phyloP scores from a whole-genome alignment of 2,329 filamentous ascomycete species.

The Penicillium sp. region DNA sequence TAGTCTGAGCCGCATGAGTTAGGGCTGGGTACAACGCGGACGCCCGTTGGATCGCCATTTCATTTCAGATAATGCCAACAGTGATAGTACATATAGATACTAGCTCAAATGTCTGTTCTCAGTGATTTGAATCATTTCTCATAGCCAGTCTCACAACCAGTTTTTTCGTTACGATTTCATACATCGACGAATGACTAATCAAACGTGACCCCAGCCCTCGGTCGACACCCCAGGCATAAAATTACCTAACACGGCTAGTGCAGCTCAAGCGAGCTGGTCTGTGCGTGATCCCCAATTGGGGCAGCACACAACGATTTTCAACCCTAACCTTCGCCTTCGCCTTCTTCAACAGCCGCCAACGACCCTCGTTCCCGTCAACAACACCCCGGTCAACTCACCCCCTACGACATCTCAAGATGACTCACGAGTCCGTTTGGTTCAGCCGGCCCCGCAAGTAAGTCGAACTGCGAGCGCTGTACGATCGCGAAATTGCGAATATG shows the following conservation, averaged over 20 bases:
- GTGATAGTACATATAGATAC: too few species aligned
- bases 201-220: neutral
- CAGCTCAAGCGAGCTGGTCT: slow-evolving; percentile 37
- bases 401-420: slow-evolving; percentile 65
- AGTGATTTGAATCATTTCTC: too few species aligned
- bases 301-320: slow-evolving; percentile 42
- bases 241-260: slow-evolving; percentile 30
- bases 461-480: slow-evolving; percentile 15
- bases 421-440: slow-evolving; percentile 98
- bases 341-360: slow-evolving; percentile 41
- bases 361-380: slow-evolving; percentile 39
- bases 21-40: too few species aligned
- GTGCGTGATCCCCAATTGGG: slow-evolving; percentile 31
- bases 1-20: too few species aligned
- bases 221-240: neutral
- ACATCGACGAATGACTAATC: too few species aligned
- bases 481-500: slow-evolving; percentile 7
- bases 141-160: too few species aligned
- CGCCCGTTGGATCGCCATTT: too few species aligned
- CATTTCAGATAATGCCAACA: too few species aligned
- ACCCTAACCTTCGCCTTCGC: slow-evolving; percentile 33
- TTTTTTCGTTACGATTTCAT: too few species aligned
- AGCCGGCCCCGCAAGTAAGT: slow-evolving; percentile 88
- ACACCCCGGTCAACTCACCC: slow-evolving; percentile 36
- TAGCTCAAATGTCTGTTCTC: too few species aligned